phyloP scores from a whole-genome alignment of 176 grass and related monocot species.

The Ensete glaucum region DNA sequence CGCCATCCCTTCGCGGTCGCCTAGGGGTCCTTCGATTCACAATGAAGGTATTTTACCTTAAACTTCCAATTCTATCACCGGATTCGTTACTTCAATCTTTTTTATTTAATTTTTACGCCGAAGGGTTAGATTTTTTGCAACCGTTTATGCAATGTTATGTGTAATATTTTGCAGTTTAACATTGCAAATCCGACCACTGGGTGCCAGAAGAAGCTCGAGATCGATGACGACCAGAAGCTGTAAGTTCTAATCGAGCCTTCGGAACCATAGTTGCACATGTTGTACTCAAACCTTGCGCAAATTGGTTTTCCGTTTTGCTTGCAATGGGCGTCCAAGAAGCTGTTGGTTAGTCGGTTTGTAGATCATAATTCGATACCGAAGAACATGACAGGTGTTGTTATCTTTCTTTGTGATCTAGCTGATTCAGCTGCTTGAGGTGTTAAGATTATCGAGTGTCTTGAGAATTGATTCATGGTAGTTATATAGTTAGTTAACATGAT shows the following conservation, averaged over 20 bases:
- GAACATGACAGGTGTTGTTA: no score
- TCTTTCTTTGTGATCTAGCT: no score
- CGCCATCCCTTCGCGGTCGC: not conserved
- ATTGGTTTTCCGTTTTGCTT: no score
- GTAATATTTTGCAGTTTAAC: conserved; percentile 53
- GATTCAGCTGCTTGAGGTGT: no score
- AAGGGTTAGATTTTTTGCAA: not conserved
- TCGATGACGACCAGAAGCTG: conserved; percentile 97
- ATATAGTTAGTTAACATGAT: no score
- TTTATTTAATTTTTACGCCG: not conserved
- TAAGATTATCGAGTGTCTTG: no score
- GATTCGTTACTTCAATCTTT: no score
- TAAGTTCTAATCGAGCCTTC: conserved; percentile 30
- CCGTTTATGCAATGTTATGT: not conserved
- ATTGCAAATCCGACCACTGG: conserved; percentile 87
- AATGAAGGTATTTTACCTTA: conserved; percentile 1
- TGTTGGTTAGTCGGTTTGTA: no score
- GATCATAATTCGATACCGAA: no score
- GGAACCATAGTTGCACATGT: not conserved
- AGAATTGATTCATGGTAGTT: no score
- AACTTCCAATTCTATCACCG: not conserved
- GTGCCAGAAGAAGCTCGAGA: conserved; percentile 95
- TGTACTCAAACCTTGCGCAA: no score
- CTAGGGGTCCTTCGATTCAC: not conserved
- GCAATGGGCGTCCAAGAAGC: no score